Percentiles rank a stretch among this genome's conserved stretches.
phyloP scores from a whole-genome alignment of 2,329 filamentous ascomycete species.

The Hypocrella siamensis region DNA sequence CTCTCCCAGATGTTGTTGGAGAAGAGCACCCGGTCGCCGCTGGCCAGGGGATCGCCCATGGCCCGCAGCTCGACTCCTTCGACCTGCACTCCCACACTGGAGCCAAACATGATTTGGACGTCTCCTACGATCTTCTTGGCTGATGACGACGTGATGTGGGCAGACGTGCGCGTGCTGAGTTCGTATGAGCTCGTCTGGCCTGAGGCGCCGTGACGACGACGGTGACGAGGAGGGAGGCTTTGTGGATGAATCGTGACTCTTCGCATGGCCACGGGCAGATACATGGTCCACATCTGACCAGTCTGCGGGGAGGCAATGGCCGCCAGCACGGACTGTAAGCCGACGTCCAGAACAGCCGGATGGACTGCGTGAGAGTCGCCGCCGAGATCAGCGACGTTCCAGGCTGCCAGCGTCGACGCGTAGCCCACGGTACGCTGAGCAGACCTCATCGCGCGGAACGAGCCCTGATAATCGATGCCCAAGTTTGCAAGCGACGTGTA shows the following conservation, averaged over 20 bases:
- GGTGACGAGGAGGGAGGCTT: not conserved
- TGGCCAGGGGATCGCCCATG: too few species aligned
- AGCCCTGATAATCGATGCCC: not conserved
- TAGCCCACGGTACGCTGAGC: not conserved
- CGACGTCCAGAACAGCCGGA: constrained; percentile 17
- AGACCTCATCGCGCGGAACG: not conserved
- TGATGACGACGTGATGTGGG: too few species aligned
- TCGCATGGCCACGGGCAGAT: constrained; percentile 14
- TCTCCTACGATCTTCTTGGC: too few species aligned
- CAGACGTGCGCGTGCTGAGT: too few species aligned
- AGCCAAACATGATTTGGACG: too few species aligned
- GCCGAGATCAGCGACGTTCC: not conserved
- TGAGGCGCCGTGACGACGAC: not conserved
- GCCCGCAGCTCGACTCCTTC: too few species aligned
- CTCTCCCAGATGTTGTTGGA: too few species aligned
- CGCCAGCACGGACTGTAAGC: constrained; percentile 18
- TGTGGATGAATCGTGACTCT: constrained; percentile 5
- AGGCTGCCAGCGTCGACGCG: too few species aligned
- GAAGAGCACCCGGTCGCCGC: too few species aligned
- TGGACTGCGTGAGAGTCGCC: constrained; percentile 13
- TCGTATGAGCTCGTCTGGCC: too few species aligned
- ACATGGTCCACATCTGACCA: constrained; percentile 14
- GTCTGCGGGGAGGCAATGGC: constrained; percentile 17
- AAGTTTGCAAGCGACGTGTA: not conserved
- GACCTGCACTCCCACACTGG: too few species aligned